These are phyloP conservation scores for Trametes elegans DNA, from an alignment of 768 basidiomycete species.

Conservation along the genomic window DNA sequence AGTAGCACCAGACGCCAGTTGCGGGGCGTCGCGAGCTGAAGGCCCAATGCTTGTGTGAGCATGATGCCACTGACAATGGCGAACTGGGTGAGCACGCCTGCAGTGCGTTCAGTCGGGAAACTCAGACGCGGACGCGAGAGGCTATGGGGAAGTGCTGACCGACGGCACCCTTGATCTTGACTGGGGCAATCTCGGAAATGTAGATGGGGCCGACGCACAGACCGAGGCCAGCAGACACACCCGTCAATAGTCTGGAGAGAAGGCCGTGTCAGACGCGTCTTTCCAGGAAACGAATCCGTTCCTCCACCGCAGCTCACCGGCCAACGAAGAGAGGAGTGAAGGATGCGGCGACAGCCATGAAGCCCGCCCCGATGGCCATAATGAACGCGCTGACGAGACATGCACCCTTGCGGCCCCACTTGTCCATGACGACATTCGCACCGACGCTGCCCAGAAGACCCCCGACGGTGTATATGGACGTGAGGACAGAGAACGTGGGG, in stretches of 20 bases:
- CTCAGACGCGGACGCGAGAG: background rate
- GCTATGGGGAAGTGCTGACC: too few relatives aligned
- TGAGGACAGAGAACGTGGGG: conserved; percentile 76
- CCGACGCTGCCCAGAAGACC: conserved; percentile 76
- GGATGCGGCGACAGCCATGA: conserved; percentile 67
- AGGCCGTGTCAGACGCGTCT: too few relatives aligned
- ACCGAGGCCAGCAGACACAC: conserved; percentile 70
- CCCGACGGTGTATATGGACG: conserved; percentile 83
- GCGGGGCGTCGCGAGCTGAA: conserved; percentile 64
- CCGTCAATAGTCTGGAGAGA: conserved; percentile 62
- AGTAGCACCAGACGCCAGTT: conserved; percentile 72
- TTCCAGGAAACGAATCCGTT: too few relatives aligned
- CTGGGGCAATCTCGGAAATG: conserved; percentile 82
- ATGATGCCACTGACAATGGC: conserved; percentile 86
- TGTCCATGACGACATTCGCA: conserved; percentile 69
- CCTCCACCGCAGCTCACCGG: conserved; percentile 45
- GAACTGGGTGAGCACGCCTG: conserved; percentile 80
- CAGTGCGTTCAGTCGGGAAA: background rate
- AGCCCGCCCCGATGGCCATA: conserved; percentile 53
- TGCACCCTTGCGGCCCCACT: conserved; percentile 68
- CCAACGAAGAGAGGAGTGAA: conserved; percentile 59
- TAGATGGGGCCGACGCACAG: conserved; percentile 82
- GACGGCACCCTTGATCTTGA: conserved; percentile 68
- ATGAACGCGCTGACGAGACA: conserved; percentile 55
- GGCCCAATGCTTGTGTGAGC: conserved; percentile 76